Conservation (phyloP, 2,329 filamentous ascomycete species). For the Penicillium aurantiogriseum region DNA sequence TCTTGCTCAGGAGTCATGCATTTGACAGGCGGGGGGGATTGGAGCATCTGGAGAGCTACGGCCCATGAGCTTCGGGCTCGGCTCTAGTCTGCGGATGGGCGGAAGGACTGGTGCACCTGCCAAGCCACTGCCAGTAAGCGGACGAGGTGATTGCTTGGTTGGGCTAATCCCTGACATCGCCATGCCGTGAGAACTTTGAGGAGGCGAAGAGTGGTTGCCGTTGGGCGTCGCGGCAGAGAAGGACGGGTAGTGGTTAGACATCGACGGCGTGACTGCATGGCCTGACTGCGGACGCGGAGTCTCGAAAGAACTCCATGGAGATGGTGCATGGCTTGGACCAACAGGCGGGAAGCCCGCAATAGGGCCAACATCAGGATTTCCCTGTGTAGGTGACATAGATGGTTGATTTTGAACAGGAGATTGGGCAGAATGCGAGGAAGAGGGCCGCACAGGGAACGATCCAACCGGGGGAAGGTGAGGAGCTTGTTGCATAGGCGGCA, state of each 20-base stretch:
- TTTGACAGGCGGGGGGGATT: conserved; percentile 42
- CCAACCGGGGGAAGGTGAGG: conserved; percentile 32
- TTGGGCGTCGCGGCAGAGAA: conserved; percentile 35
- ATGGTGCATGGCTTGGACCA: conserved; percentile 28
- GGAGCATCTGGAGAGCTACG: conserved; percentile 44
- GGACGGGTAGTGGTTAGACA: conserved; percentile 32
- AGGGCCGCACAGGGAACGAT: conserved; percentile 41
- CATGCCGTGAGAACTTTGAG: conserved; percentile 38
- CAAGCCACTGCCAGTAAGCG: conserved; percentile 36
- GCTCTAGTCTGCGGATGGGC: conserved; percentile 42
- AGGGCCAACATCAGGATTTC: conserved; percentile 49
- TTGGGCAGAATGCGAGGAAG: conserved; percentile 42
- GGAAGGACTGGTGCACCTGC: conserved; percentile 39
- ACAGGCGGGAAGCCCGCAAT: conserved; percentile 45
- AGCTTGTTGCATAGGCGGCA: conserved; percentile 30
- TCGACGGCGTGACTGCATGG: conserved; percentile 29
- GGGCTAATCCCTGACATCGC: conserved; percentile 47
- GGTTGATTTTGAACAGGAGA: conserved; percentile 45
- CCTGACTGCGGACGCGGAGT: conserved; percentile 32
- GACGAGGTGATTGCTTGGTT: conserved; percentile 46
- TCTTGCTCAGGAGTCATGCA: conserved; percentile 46
- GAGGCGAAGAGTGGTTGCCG: conserved; percentile 35
- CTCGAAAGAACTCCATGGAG: conserved; percentile 35
- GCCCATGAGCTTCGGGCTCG: conserved; percentile 47
- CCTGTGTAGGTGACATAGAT: conserved; percentile 50